Evolutionary conservation across 179 eudicot genomes (phyloP), one percentile per base, ranked within the genome.

Genomic region (Patellifolia procumbens): DNA sequence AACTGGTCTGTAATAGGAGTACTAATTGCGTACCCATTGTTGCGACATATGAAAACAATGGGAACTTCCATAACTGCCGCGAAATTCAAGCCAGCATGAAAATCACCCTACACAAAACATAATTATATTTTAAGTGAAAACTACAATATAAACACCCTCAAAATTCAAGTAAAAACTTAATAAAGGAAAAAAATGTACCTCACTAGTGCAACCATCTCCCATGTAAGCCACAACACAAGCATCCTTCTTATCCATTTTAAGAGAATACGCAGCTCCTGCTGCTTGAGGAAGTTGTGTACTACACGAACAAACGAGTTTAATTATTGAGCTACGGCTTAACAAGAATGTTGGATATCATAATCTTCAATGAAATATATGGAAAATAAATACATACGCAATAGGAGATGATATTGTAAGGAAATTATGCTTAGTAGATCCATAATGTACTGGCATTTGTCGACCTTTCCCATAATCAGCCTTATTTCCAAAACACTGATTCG

Each of bases 81-180:
- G 70, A 94, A 94, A 68, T 94, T 94, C 80, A 94, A 9, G 65
- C 87, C 90, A 67, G 98, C 98, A 78, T 94, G 98, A 86, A 93
- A 93, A 82, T 93, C 98, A 67, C 98, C 98, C 97, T 93, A 63
- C n/a, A n/a, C n/a, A n/a, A n/a, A n/a, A n/a, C n/a, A n/a, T n/a
- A n/a, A n/a, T n/a, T n/a, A n/a, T n/a, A n/a, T n/a, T n/a, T n/a
- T n/a, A n/a, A n/a, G n/a, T n/a, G n/a, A n/a, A n/a, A n/a, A n/a
- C n/a, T n/a, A n/a, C n/a, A n/a, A n/a, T n/a, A n/a, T n/a, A n/a
- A n/a, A n/a, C n/a, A n/a, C n/a, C n/a, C n/a, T n/a, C 31, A 71
- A 7, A 46, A 20, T 24, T 43, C 12, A 70, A 73, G 39, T 1
- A 29, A 56, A 45, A 32, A 34, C n/a, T 16, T 39, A 24, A 0